Base-by-base conservation (phyloP, 805 yeast species). In the Komagataella mondaviorum region DNA sequence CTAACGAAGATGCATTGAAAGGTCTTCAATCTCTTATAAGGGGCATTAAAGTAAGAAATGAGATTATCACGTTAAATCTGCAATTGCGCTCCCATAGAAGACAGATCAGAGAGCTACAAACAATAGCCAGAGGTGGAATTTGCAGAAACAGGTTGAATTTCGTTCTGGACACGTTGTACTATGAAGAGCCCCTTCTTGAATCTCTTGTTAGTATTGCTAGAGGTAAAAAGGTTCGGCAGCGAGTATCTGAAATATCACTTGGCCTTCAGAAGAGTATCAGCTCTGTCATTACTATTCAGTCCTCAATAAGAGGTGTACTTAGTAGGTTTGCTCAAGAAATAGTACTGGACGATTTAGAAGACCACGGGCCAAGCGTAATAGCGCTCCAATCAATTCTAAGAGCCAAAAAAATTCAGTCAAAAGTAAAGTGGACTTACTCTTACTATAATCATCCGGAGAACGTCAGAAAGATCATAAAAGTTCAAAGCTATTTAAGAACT, bases 401-500 rank as follows among this genome's bases (percentile, higher is more conserved):
- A 57, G 88, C 86, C 7, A 59, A 53, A 16, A 48, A 63, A 0
- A 52, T 72, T 3, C 71, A 90, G 54, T 55, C 56, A 1, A 57
- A 62, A 6, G 54, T 73, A 12, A 55, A 55, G 3, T 63, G 64
- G 2, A 60, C 70, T 36, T 63, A 67, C 55, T 62, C 62, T 1
- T 73, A 80, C 67, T 91, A 88, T 66, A 61, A 62, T 16, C 54
- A 55, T 51, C 67, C 69, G 2, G 62, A 64, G 4, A 81, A 87
- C 58, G 61, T 76, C 45, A 74, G 71, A n/a, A 72, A 76, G 45
- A 77, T 93, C 14, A 71, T 88, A 54, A 77, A 72, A 59, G 77
- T 90, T 16, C 99, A 93, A 67, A 82, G 88, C 49, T 71, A 71
- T 44, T 74, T 91, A 52, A 76, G 89, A 52, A 82, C 88, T 36